A percentile compares a stretch with the other conserved stretches of the same genome.
Evolutionary conservation across 108 stramenopile species (phyloP).

Genomic region (Fistulifera pelliculosa): DNA sequence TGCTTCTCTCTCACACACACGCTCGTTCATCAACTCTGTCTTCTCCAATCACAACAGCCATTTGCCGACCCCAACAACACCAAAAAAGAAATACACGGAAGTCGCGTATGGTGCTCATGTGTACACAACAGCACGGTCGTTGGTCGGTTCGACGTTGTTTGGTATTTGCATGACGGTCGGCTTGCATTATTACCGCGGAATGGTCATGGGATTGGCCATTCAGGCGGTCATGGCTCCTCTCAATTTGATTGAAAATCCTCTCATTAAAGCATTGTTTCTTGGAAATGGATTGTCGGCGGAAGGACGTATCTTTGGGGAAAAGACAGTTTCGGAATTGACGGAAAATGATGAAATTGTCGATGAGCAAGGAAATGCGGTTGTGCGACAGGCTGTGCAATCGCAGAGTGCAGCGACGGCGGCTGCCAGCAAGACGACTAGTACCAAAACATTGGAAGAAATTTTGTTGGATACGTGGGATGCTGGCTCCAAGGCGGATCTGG

Average conservation of each 20-base stretch:
- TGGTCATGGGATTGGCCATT: slow-evolving; percentile 83
- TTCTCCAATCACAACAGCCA: slow-evolving; percentile 52
- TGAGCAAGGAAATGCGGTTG: slow-evolving; percentile 45
- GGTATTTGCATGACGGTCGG: slow-evolving; percentile 74
- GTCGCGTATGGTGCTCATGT: slow-evolving; percentile 41
- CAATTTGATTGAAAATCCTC: slow-evolving; percentile 60
- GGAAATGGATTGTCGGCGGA: slow-evolving; percentile 45
- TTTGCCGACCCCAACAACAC: slow-evolving; percentile 62
- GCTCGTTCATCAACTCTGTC: background rate
- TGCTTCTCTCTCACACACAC: background rate
- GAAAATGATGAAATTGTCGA: slow-evolving; percentile 61
- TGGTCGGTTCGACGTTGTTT: slow-evolving; percentile 66
- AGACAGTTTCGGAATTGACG: slow-evolving; percentile 45
- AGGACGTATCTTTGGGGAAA: slow-evolving; percentile 68
- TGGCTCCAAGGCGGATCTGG: slow-evolving; percentile 65
- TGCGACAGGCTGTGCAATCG: slow-evolving; percentile 10
- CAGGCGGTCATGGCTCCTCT: slow-evolving; percentile 82
- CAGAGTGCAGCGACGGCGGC: slow-evolving; percentile 10
- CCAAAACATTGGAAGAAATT: slow-evolving; percentile 53
- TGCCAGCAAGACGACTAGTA: slow-evolving; percentile 3
- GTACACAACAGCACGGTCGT: slow-evolving; percentile 31
- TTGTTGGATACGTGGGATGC: slow-evolving; percentile 86
- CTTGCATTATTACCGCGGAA: slow-evolving; percentile 79
- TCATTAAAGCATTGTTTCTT: slow-evolving; percentile 47
- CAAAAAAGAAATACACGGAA: slow-evolving; percentile 74